Conservation (phyloP, 78 protist genomes). For the Dictyostelium intermedium region DNA sequence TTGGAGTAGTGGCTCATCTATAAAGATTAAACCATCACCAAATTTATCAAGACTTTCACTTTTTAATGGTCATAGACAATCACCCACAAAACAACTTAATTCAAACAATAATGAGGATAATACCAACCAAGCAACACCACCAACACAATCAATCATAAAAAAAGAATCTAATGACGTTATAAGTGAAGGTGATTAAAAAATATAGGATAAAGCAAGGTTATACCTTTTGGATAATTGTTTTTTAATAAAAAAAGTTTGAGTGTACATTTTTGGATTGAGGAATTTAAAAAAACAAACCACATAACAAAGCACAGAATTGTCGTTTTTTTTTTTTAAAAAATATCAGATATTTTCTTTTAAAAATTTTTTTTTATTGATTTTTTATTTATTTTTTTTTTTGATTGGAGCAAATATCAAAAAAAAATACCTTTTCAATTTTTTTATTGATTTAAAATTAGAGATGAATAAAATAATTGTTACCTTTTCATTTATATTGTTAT, state of each 20-base stretch:
- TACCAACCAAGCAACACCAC: not conserved
- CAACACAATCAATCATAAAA: not conserved
- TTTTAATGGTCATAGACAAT: not conserved
- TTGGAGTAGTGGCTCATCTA: not conserved
- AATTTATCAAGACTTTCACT: not conserved
- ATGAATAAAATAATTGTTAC: too few relatives aligned
- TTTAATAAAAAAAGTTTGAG: too few relatives aligned
- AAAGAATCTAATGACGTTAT: not conserved
- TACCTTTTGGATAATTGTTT: too few relatives aligned
- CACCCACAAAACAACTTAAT: not conserved
- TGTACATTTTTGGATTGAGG: not conserved
- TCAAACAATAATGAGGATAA: not conserved
- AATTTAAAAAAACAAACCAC: not conserved
- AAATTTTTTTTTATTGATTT: too few relatives aligned
- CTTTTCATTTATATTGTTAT: too few relatives aligned
- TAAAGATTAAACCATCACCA: not conserved
- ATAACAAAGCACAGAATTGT: too few relatives aligned
- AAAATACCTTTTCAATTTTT: too few relatives aligned
- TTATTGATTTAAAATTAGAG: too few relatives aligned
- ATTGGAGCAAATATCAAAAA: too few relatives aligned
- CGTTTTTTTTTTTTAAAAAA: too few relatives aligned
- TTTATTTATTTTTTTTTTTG: too few relatives aligned
- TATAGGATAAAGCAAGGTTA: not conserved
- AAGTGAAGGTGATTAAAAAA: not conserved
- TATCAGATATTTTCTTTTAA: too few relatives aligned